Evolutionary conservation across 2,329 filamentous ascomycete species (phyloP), one percentile per base, ranked within the genome.

Genomic region (Dactylellina sp.): DNA sequence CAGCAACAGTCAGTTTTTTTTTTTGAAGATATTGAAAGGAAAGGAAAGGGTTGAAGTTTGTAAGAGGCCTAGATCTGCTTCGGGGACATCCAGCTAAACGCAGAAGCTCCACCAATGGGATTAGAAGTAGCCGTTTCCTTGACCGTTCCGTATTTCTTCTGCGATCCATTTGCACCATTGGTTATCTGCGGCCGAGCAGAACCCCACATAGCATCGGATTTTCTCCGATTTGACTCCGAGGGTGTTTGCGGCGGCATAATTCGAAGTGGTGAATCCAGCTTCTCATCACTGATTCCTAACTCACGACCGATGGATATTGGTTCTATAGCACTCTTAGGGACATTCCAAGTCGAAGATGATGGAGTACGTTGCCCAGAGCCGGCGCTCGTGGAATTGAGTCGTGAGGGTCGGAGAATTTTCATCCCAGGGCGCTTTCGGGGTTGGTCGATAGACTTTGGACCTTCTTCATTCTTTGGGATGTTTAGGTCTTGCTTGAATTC

Each of bases 21-120:
- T 59, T 2, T 25, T 44, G 22, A 44, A 59, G 12, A 9, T 20
- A 9, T 39, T 20, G n/a, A 18, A 64, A 53, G 22, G 11, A 40
- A 42, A 62, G 25, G 2, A 16, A 12, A 20, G 24, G 55, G 20
- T 52, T 32, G 28, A 32, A 32, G 28, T 32, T 32, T 32, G 39
- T n/a, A n/a, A n/a, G n/a, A 32, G 14, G 18, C 56, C 47, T 61
- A 61, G 20, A 37, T 47, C 49, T 74, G 70, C 61, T 74, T 74
- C 0, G 70, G 70, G 52, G 91, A 94, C 84, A 97, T 89, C 93
- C 93, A 97, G 11, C 91, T 89, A 82, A 98, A 98, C 1, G 93
- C 93, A 70, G 92, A 95, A 11, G 91, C 94, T 16, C 91, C 91
- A 9, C 93, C 94, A 18, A 97, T 87, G 0, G 94, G 94, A 79